Conservation (phyloP, 106 monocot genomes). For the Alisma plantagoaquatica region DNA sequence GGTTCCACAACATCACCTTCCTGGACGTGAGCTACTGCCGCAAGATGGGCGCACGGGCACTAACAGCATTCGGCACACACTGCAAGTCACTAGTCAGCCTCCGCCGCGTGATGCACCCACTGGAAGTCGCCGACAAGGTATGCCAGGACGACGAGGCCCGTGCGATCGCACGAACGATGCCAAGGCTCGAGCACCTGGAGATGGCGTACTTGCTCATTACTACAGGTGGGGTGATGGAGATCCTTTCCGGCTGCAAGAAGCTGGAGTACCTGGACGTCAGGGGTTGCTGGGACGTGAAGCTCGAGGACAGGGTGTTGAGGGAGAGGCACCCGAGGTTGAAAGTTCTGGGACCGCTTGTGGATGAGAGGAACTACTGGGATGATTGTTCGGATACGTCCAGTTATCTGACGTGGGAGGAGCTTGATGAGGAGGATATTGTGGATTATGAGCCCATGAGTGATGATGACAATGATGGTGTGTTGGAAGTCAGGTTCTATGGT, state of each 20-base stretch:
- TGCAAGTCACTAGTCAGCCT: conserved; percentile 55
- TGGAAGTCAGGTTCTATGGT: conserved; percentile 81
- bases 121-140: conserved; percentile 50
- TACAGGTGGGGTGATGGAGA: conserved; percentile 45
- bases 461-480: conserved; percentile 51
- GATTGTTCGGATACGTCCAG: conserved; percentile 60
- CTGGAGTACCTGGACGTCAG: conserved; percentile 65
- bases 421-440: conserved; percentile 36
- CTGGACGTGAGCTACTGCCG: conserved; percentile 82
- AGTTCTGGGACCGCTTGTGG: conserved; percentile 59
- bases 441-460: conserved; percentile 28
- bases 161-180: conserved; percentile 74
- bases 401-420: conserved; percentile 73
- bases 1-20: conserved; percentile 54
- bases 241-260: conserved; percentile 55
- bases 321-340: conserved; percentile 43
- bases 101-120: conserved; percentile 63
- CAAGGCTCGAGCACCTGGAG: conserved; percentile 68
- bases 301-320: conserved; percentile 53
- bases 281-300: conserved; percentile 85
- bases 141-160: conserved; percentile 84
- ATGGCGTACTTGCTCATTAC: conserved; percentile 61
- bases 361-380: conserved; percentile 51
- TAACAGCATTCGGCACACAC: conserved; percentile 60
- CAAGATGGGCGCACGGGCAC: conserved; percentile 60